Conservation (phyloP, 2,329 filamentous ascomycete genomes). For the Simplicillium sp. region DNA sequence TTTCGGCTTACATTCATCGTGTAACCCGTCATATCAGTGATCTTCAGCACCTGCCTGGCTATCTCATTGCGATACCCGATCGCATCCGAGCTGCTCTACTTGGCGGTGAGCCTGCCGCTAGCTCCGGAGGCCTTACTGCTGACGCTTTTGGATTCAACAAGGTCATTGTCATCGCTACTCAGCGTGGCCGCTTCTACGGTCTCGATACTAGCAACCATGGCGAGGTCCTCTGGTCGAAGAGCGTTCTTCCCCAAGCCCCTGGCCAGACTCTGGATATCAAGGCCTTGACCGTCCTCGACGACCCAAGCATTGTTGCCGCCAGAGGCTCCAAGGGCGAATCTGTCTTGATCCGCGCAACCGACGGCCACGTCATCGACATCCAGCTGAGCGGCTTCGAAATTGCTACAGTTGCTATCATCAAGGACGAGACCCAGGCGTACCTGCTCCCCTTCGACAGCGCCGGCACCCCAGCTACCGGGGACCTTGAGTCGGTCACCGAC, state of each 20-base stretch:
- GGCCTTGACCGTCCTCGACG: conserved; percentile 54
- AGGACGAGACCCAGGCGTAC: conserved; percentile 41
- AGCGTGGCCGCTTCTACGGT: conserved; percentile 68
- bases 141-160: conserved; percentile 88
- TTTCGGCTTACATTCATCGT: conserved; percentile 80
- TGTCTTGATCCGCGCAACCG: conserved; percentile 42
- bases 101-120: conserved; percentile 39
- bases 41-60: conserved; percentile 65
- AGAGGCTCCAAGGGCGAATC: conserved; percentile 53
- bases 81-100: conserved; percentile 58
- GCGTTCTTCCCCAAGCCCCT: conserved; percentile 47
- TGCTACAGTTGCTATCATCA: conserved; percentile 39
- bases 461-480: conserved; percentile 33
- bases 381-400: conserved; percentile 22
- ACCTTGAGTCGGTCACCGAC: conserved; percentile 38
- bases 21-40: conserved; percentile 74
- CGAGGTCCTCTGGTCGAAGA: conserved; percentile 64
- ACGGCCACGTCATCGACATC: conserved; percentile 40
- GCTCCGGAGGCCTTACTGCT: conserved; percentile 40
- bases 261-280: conserved; percentile 56
- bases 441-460: conserved; percentile 42
- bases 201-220: conserved; percentile 70
- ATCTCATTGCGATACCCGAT: conserved; percentile 58
- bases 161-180: conserved; percentile 69
- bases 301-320: conserved; percentile 44